Base-by-base conservation (phyloP, 768 basidiomycete species). In the Austroboletus festivus region DNA sequence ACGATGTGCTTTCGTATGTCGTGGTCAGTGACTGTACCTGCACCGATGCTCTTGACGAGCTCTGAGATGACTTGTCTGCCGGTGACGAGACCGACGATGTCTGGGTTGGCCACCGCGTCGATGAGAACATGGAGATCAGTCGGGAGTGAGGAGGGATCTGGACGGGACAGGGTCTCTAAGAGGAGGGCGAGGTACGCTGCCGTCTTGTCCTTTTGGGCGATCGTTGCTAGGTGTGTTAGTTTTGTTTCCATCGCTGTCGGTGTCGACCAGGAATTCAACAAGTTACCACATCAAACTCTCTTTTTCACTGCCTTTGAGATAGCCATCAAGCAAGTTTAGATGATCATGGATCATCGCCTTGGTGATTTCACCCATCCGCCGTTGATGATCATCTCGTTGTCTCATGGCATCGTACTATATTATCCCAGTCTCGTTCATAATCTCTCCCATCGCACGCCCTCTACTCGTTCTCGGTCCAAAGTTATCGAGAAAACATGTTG, bases 11-110 rank as follows among this genome's bases (percentile, higher is more conserved):
- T 89, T 58, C 80, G 79, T 15, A 81, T 60, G 10, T 83, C 82
- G 13, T 72, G 59, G 57, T 81, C 71, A 38, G 76, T 70, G 57
- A 86, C 72, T 3, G 62, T 66, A 24, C 79, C 80, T 33, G 81
- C 79, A 20, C 73, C 76, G 26, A 93, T 73, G 45, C 73, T 70
- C 64, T 78, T 83, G 53, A 93, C 89, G 40, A 93, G 82, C 60
- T 93, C 90, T 15, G 87, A 82, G 18, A 97, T 74, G 23, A 94
- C 85, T 58, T 92, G 87, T 57, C 94, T 79, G 21, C 88, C 91
- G 26, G 94, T 86, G 44, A 97, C 92, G 56, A 93, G 81, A 39
- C 89, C 87, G 42, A 85, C 81, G 51, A 72, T 75, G 56, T 92
- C 90, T 53, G 90, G 85, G 63, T 89, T 87, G 51, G 91, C 83